Evolutionary conservation across 441 rosid genomes (phyloP), one percentile per base, ranked within the genome.

Genomic region (Erodium moschatum): DNA sequence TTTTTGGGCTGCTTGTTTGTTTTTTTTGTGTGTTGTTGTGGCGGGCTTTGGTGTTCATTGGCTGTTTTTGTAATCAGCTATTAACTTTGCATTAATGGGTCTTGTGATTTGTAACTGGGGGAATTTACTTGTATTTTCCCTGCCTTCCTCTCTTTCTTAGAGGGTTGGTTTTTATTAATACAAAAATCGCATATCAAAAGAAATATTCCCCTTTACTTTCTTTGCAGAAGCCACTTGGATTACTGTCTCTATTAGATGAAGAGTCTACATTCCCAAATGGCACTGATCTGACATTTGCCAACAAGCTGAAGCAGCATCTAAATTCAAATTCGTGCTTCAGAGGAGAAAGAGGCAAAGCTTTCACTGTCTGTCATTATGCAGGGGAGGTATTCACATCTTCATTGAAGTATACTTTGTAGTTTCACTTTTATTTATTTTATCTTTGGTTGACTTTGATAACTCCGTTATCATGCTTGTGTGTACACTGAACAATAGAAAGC

Each of bases 201-300:
- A 24, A 21, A 48, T 0, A 13, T 44, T 66, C 61, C 71, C 12
- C 69, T 70, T 42, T 33, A 38, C 67, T 10, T 71, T 77, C 38
- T 67, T 42, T 82, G 85, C 91, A 94, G 99, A 94, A 89, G 78
- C 97, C 99, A 16, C 69, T 91, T 82, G 97, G 99, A 27, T 75
- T 94, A 69, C 74, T 94, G 64, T 91, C 99, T 68, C 84, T 94
- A 81, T 76, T 94, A 72, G 91, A 94, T 68, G 99, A 94, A 81
- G 99, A 94, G 76, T 94, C 99, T 69, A 91, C 91, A 46, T 91
- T 94, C 73, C 97, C 97, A 40, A 94, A 90, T 80, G 99, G 96
- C 78, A 87, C 94, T 4, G 97, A 94, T 79, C 75, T 90, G 85
- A 91, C 97, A 56, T 87, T 94, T 64, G 97, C 97, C 74, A 85